A percentile compares a stretch with the other conserved stretches of the same genome.
phyloP scores from a whole-genome alignment of 441 rosid genomes.

The Erodium texanum region DNA sequence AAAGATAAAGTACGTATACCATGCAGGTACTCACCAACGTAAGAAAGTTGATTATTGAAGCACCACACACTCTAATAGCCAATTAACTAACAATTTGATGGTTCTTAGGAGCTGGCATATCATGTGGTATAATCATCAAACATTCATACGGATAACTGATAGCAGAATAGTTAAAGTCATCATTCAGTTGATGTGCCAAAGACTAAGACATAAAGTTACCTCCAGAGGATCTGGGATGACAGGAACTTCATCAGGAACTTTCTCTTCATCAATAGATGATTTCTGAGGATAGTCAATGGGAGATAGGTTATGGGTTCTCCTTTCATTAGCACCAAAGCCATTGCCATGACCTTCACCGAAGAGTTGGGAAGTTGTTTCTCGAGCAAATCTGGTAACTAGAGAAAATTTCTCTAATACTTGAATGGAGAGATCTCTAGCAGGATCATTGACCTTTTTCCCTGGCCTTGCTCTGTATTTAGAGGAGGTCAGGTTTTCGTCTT shows the following conservation, averaged over 20 bases:
- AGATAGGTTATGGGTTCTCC: slow-evolving; percentile 37
- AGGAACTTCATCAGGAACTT: slow-evolving; percentile 31
- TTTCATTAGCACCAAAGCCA: slow-evolving; percentile 53
- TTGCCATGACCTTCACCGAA: slow-evolving; percentile 58
- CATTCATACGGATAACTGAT: background rate
- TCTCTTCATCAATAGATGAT: slow-evolving; percentile 33
- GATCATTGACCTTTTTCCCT: slow-evolving; percentile 64
- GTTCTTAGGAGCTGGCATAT: background rate
- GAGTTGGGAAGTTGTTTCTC: slow-evolving; percentile 85
- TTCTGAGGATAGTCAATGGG: slow-evolving; percentile 35
- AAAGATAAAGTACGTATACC: background rate
- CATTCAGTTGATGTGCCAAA: background rate
- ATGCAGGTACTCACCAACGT: background rate
- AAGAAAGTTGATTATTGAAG: slow-evolving; percentile 1
- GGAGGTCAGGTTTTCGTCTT: slow-evolving; percentile 27
- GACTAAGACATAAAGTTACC: slow-evolving; percentile 36
- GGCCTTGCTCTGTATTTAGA: slow-evolving; percentile 47
- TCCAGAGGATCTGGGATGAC: slow-evolving; percentile 78
- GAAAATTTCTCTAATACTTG: slow-evolving; percentile 91
- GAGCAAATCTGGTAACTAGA: slow-evolving; percentile 86
- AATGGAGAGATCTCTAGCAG: slow-evolving; percentile 80
- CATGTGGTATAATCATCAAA: background rate
- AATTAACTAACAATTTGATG: background rate
- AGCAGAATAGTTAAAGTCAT: background rate
- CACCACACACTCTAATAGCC: background rate